Percentiles rank a stretch among this genome's conserved stretches.
phyloP scores from a whole-genome alignment of 371 early-diverging fungal species.

The Mortierella sp. region DNA sequence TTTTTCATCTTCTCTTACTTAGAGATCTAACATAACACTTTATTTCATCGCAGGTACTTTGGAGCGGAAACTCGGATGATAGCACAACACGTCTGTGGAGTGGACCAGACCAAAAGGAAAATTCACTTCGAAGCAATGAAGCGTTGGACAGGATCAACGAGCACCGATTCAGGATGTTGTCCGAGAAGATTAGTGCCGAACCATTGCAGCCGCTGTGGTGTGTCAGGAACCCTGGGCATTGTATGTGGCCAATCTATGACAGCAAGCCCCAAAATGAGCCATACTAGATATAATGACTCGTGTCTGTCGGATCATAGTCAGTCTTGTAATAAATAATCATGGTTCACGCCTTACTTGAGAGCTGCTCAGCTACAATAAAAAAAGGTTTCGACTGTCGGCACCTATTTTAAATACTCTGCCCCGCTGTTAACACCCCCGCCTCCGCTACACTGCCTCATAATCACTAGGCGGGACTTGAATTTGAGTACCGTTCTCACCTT shows the following conservation, averaged over 20 bases:
- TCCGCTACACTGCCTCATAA: too few species aligned
- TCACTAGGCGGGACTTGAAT: too few species aligned
- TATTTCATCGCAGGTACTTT: constrained; percentile 54
- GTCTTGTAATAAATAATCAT: background rate
- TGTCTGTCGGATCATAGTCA: background rate
- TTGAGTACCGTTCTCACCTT: too few species aligned
- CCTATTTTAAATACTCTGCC: too few species aligned
- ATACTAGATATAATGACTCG: background rate
- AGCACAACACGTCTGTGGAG: constrained; percentile 36
- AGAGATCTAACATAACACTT: background rate
- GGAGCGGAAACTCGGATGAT: constrained; percentile 76
- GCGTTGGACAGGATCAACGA: constrained; percentile 78
- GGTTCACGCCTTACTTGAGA: background rate
- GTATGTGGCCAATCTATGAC: constrained; percentile 56
- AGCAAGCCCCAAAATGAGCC: constrained; percentile 19
- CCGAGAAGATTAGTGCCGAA: constrained; percentile 75
- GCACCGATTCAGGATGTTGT: constrained; percentile 75
- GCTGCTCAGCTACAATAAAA: background rate
- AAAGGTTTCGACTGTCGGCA: too few species aligned
- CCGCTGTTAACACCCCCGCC: too few species aligned
- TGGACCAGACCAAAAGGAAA: constrained; percentile 46
- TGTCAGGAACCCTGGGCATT: constrained; percentile 71
- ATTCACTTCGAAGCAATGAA: constrained; percentile 65
- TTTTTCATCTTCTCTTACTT: background rate
- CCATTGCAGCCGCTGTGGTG: constrained; percentile 84